phyloP scores from a whole-genome alignment of 768 basidiomycete species.

The Boletus rubescentipes region DNA sequence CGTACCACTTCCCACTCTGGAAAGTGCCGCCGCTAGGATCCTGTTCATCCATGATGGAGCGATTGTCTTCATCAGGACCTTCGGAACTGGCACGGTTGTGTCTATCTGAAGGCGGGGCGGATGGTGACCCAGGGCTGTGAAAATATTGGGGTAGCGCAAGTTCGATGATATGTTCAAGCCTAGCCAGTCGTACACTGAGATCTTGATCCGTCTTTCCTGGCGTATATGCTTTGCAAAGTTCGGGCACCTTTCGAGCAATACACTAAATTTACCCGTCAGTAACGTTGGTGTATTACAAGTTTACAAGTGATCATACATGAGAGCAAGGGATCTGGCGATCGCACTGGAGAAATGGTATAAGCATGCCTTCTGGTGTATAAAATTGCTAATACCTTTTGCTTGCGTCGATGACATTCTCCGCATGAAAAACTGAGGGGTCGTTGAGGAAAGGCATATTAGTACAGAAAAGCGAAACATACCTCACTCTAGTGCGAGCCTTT shows the following conservation, averaged over 20 bases:
- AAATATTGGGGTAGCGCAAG: slow-evolving; percentile 75
- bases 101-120: slow-evolving; percentile 34
- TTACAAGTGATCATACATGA: slow-evolving; percentile 52
- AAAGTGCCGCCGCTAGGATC: slow-evolving; percentile 75
- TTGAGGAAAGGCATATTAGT: slow-evolving; percentile 3
- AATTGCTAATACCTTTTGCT: slow-evolving; percentile 65
- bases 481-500: slow-evolving; percentile 72
- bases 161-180: slow-evolving; percentile 82
- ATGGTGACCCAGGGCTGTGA: slow-evolving; percentile 39
- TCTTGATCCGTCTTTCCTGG: slow-evolving; percentile 87
- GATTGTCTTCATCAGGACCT: slow-evolving; percentile 59
- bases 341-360: slow-evolving; percentile 50
- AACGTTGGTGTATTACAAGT: slow-evolving; percentile 2
- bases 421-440: slow-evolving; percentile 64
- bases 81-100: slow-evolving; percentile 48
- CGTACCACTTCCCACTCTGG: slow-evolving; percentile 85
- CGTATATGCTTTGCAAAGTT: slow-evolving; percentile 85
- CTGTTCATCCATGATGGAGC: slow-evolving; percentile 74
- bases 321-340: slow-evolving; percentile 84
- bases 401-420: slow-evolving; percentile 84
- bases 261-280: slow-evolving; percentile 48
- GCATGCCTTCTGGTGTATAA: slow-evolving; percentile 15
- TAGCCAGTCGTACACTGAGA: slow-evolving; percentile 65
- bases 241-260: slow-evolving; percentile 81
- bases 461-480: slow-evolving; percentile 42